Conservation (phyloP, 1,284 basidiomycete species). For the Melanopsichium pennsylvanicum region DNA sequence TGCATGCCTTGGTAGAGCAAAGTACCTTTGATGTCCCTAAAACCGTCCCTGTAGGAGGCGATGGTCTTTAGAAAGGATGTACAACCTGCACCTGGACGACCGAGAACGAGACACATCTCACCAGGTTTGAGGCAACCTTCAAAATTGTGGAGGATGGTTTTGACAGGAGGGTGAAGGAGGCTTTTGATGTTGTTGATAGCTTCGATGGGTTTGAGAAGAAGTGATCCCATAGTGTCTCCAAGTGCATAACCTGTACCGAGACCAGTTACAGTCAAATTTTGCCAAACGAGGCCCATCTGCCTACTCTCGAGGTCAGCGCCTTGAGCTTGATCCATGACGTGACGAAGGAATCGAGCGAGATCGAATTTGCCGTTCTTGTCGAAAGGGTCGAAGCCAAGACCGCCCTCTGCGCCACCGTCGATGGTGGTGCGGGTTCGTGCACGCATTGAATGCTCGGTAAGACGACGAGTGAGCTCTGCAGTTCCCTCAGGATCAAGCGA, state of each 20-base stretch:
- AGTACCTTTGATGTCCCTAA: constrained; percentile 49
- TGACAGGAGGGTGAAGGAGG: constrained; percentile 45
- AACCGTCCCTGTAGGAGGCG: constrained; percentile 59
- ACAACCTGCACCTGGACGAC: constrained; percentile 59
- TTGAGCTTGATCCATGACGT: constrained; percentile 52
- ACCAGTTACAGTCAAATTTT: constrained; percentile 52
- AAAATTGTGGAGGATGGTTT: constrained; percentile 52
- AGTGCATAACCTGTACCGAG: constrained; percentile 49
- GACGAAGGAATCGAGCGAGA: constrained; percentile 61
- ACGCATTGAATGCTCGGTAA: constrained; percentile 35
- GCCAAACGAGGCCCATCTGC: constrained; percentile 51
- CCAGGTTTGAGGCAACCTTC: constrained; percentile 58
- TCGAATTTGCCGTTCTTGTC: constrained; percentile 64
- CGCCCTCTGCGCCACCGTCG: constrained; percentile 20
- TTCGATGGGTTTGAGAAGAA: constrained; percentile 41
- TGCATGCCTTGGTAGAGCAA: constrained; percentile 51
- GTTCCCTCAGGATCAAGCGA: constrained; percentile 43
- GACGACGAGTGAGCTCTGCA: constrained; percentile 38
- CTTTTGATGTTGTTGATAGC: constrained; percentile 21
- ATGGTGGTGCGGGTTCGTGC: constrained; percentile 10
- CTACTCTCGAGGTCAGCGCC: constrained; percentile 52
- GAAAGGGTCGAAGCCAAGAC: constrained; percentile 44
- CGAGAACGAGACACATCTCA: constrained; percentile 62
- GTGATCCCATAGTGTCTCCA: constrained; percentile 36
- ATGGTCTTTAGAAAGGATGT: constrained; percentile 58